These are phyloP conservation scores for Reutealis trisperma DNA, from an alignment of 345 rosid genomes.

Conservation along the genomic window DNA sequence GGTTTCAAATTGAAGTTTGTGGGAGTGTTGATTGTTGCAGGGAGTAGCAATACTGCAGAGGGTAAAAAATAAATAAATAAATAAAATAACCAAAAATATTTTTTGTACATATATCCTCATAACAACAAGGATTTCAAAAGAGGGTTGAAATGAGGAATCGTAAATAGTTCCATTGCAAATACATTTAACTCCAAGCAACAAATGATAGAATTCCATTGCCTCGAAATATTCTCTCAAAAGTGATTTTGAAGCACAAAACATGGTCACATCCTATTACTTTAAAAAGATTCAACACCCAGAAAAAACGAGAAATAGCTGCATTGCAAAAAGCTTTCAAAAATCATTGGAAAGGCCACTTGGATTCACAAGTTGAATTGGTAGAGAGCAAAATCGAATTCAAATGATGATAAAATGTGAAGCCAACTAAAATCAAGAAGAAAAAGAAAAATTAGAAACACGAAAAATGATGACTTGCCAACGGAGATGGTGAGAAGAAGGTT, in stretches of 20 bases:
- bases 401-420: constrained; percentile 3
- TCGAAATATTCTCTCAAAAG: not conserved
- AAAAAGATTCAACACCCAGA: not conserved
- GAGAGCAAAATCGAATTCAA: not conserved
- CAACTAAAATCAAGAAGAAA: not conserved
- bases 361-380: not conserved
- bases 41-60: too few species aligned
- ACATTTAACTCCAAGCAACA: not conserved
- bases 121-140: not conserved
- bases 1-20: too few species aligned
- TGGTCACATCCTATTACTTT: too few species aligned
- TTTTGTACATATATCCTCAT: not conserved
- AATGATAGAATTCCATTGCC: constrained; percentile 5
- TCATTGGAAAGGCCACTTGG: not conserved
- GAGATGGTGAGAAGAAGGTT: too few species aligned
- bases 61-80: too few species aligned
- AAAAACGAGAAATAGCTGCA: constrained; percentile 1
- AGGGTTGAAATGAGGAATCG: not conserved
- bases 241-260: constrained; percentile 6
- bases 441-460: not conserved
- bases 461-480: too few species aligned
- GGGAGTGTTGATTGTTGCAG: too few species aligned
- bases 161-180: not conserved
- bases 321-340: not conserved
- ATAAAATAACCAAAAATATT: too few species aligned